phyloP scores from a whole-genome alignment of 768 basidiomycete genomes.

The Russula sp. region DNA sequence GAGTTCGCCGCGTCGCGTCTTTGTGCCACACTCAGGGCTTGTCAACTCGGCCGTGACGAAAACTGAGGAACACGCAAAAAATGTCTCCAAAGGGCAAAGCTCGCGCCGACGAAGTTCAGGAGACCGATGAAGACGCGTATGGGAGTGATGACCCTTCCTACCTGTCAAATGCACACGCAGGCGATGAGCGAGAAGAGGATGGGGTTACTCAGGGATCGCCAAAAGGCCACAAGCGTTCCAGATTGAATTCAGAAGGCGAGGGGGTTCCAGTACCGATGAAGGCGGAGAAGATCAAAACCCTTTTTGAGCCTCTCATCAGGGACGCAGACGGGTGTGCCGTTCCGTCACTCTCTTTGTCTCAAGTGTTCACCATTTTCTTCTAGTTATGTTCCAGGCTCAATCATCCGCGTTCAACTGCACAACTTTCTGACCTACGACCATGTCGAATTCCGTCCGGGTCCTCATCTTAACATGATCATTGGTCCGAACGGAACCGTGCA shows the following conservation, averaged over 20 bases:
- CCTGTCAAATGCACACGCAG: neutral
- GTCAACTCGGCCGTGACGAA: too few species aligned
- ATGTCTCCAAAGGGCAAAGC: conserved; percentile 8
- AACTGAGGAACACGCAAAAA: neutral
- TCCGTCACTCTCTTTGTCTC: neutral
- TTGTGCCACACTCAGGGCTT: too few species aligned
- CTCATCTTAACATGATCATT: conserved; percentile 94
- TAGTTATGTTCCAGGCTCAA: conserved; percentile 86
- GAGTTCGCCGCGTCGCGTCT: too few species aligned
- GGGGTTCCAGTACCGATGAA: conserved; percentile 43
- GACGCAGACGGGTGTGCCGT: conserved; percentile 62
- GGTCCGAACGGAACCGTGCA: conserved; percentile 97
- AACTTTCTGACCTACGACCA: conserved; percentile 96
- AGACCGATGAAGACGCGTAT: conserved; percentile 17
- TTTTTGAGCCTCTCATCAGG: conserved; percentile 61
- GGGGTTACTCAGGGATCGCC: conserved; percentile 45
- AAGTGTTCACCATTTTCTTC: neutral
- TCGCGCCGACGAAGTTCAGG: neutral
- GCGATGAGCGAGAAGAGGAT: conserved; percentile 8
- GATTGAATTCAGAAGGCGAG: conserved; percentile 62
- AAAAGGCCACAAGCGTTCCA: conserved; percentile 60
- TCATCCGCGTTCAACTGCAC: conserved; percentile 79
- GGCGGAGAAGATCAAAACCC: conserved; percentile 33
- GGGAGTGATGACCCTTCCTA: conserved; percentile 16
- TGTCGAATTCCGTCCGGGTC: conserved; percentile 87